These are phyloP conservation scores for Monosporascus sp. DNA, from an alignment of 2,329 filamentous ascomycete genomes.

Conservation along the genomic window DNA sequence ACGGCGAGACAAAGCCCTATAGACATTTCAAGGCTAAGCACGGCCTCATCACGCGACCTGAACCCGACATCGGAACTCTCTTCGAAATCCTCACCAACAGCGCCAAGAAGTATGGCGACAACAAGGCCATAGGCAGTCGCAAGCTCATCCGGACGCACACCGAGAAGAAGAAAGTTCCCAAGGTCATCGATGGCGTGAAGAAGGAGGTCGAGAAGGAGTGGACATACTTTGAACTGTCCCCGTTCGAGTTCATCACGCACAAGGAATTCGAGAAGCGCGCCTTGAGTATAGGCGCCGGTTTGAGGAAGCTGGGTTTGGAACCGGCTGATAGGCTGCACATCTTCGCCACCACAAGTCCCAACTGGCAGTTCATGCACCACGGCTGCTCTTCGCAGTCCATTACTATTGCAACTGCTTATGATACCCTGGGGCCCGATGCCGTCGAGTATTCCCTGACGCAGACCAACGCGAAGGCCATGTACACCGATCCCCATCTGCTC, in stretches of 20 bases:
- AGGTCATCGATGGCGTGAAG: slow-evolving; percentile 76
- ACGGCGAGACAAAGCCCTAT: slow-evolving; percentile 80
- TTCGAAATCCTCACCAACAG: slow-evolving; percentile 73
- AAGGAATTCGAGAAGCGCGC: slow-evolving; percentile 69
- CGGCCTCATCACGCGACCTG: slow-evolving; percentile 59
- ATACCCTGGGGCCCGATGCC: slow-evolving; percentile 80
- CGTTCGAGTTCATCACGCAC: slow-evolving; percentile 73
- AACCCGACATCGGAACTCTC: slow-evolving; percentile 67
- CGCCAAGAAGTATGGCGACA: slow-evolving; percentile 56
- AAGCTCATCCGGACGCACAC: slow-evolving; percentile 71
- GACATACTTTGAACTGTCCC: slow-evolving; percentile 80
- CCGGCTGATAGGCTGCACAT: slow-evolving; percentile 68
- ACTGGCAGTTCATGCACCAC: slow-evolving; percentile 83
- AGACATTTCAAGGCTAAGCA: slow-evolving; percentile 68
- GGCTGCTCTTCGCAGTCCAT: slow-evolving; percentile 76
- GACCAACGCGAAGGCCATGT: slow-evolving; percentile 77
- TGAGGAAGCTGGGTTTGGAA: slow-evolving; percentile 68
- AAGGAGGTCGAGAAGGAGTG: slow-evolving; percentile 83
- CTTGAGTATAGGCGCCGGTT: slow-evolving; percentile 64
- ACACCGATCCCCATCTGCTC: slow-evolving; percentile 75
- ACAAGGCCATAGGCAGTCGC: slow-evolving; percentile 64
- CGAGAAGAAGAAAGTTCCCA: slow-evolving; percentile 86
- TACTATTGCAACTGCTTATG: slow-evolving; percentile 90
- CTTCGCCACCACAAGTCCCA: slow-evolving; percentile 75
- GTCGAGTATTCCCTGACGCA: slow-evolving; percentile 82